A percentile compares a stretch with the other conserved stretches of the same genome.
Evolutionary conservation across 169 alveolate species (phyloP).

Genomic region (Cryptosporidium tyzzeri): DNA sequence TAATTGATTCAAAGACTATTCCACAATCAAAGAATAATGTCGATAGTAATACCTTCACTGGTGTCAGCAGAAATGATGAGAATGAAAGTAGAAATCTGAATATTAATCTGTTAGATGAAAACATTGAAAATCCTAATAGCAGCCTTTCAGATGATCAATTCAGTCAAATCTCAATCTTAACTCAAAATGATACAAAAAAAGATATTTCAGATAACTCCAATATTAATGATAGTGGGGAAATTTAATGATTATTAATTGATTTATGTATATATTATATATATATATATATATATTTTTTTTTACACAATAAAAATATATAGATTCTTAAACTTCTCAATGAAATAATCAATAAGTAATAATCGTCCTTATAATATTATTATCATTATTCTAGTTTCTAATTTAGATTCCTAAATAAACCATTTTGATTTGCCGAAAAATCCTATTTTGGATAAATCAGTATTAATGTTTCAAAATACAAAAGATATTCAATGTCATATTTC

Average conservation of each 20-base stretch:
- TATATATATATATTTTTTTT: not conserved
- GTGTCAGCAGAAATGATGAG: not conserved
- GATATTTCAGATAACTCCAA: not conserved
- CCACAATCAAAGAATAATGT: slow-evolving; percentile 23
- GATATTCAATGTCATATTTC: not conserved
- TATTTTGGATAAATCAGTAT: not conserved
- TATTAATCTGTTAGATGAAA: not conserved
- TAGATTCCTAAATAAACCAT: not conserved
- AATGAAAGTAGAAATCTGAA: slow-evolving; percentile 1
- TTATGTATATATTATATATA: not conserved
- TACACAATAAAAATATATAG: no score
- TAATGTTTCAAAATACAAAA: not conserved
- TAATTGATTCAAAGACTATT: slow-evolving; percentile 52
- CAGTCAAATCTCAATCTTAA: not conserved
- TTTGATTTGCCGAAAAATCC: not conserved
- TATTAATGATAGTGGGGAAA: not conserved
- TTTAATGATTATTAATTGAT: not conserved
- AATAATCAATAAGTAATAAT: not conserved
- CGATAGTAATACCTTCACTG: slow-evolving; percentile 6
- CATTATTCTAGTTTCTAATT: not conserved
- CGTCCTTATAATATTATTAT: not conserved
- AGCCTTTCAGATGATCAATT: not conserved
- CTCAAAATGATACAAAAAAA: not conserved
- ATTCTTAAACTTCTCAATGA: not conserved
- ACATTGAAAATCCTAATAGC: not conserved